phyloP scores from a whole-genome alignment of 495 filamentous ascomycete species.

The Trichocladium antarcticum region DNA sequence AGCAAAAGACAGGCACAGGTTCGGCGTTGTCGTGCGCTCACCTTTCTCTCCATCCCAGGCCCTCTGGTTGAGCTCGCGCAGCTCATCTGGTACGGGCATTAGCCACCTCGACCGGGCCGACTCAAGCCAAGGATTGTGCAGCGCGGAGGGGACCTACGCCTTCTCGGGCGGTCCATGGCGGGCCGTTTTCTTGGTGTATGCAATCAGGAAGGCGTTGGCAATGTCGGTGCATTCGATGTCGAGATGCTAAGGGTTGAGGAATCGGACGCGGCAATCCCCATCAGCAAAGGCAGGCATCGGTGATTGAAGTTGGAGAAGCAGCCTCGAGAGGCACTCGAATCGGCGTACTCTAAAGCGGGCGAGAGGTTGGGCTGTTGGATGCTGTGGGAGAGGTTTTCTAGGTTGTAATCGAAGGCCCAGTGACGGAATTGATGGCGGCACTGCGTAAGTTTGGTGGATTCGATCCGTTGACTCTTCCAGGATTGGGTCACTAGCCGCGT shows the following conservation, averaged over 20 bases:
- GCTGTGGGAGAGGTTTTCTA: slow-evolving; percentile 4
- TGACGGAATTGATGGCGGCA: slow-evolving; percentile 21
- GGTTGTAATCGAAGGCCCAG: slow-evolving; percentile 11
- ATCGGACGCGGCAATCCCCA: slow-evolving; percentile 36
- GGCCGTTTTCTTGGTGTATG: slow-evolving; percentile 21
- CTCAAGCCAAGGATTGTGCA: too few species aligned
- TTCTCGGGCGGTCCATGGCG: slow-evolving; percentile 73
- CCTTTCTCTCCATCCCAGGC: slow-evolving; percentile 84
- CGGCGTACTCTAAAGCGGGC: too few species aligned
- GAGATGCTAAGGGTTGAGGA: slow-evolving; percentile 39
- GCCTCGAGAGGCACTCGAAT: slow-evolving; percentile 13
- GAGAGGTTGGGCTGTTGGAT: neutral
- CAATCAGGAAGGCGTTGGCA: slow-evolving; percentile 4
- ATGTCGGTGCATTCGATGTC: slow-evolving; percentile 29
- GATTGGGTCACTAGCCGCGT: slow-evolving; percentile 10
- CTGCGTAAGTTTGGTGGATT: slow-evolving; percentile 10
- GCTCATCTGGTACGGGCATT: slow-evolving; percentile 48
- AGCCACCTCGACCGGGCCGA: neutral
- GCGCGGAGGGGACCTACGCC: slow-evolving; percentile 46
- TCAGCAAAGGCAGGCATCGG: slow-evolving; percentile 40
- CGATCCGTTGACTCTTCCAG: neutral
- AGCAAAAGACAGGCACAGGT: slow-evolving; percentile 1
- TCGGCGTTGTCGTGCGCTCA: too few species aligned
- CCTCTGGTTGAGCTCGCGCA: slow-evolving; percentile 74
- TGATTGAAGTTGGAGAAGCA: slow-evolving; percentile 19